Percentiles rank a stretch among this genome's conserved stretches.
These are phyloP conservation scores for Bocquillonia castaneifolia DNA, from an alignment of 441 rosid genomes.

Conservation along the genomic window DNA sequence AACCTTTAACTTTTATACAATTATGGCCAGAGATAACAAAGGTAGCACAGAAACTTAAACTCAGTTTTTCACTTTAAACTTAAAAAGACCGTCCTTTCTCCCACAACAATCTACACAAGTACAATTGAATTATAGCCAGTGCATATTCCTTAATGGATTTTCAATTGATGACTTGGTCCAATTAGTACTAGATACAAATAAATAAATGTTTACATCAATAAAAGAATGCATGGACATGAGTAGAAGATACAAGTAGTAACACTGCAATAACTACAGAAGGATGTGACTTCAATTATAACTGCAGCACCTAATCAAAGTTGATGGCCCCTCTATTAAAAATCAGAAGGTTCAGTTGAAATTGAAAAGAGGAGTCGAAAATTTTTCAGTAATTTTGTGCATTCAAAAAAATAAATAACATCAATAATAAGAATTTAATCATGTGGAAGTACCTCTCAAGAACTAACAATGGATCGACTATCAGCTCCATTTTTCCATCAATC, in stretches of 20 bases:
- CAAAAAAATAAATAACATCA: not conserved
- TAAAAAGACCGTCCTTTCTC: not conserved
- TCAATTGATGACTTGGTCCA: not conserved
- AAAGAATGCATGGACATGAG: not conserved
- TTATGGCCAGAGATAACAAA: not conserved
- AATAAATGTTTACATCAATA: not conserved
- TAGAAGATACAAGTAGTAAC: not conserved
- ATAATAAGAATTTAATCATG: not conserved
- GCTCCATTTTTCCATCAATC: slow-evolving; percentile 99
- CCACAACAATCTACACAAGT: not conserved
- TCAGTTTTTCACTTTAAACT: not conserved
- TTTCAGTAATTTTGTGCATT: not conserved
- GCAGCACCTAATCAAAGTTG: no score
- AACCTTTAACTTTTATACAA: not conserved
- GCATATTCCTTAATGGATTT: not conserved
- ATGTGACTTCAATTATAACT: no score
- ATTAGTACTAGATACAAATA: not conserved
- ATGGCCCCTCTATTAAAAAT: no score
- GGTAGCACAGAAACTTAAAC: not conserved
- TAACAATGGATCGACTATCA: slow-evolving; percentile 78
- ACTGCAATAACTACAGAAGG: not conserved
- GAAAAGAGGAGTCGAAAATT: not conserved
- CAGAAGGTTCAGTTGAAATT: no score
- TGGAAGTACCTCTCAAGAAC: slow-evolving; percentile 72
- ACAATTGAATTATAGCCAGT: no score